Evolutionary conservation across 1,284 basidiomycete genomes (phyloP), one percentile per base, ranked within the genome.

Genomic region (Mycosarcoma maydis): DNA sequence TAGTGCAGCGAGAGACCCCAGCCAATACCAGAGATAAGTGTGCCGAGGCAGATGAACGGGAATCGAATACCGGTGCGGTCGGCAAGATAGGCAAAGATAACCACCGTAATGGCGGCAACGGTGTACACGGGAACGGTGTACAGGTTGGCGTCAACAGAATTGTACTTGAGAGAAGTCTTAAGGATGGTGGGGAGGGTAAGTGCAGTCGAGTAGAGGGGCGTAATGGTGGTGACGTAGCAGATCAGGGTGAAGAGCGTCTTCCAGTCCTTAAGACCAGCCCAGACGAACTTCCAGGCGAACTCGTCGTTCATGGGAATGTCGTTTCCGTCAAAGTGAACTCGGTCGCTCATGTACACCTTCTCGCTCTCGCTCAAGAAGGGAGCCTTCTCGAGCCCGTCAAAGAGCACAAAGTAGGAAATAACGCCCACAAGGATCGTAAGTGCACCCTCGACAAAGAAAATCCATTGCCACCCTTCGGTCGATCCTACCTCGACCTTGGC

Each of bases 361-460:
- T 77, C 75, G 39, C 58, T 47, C 42, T 68, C 52, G 48, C 59
- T 72, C 7, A 77, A 48, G 58, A 72, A 77, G 32, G 58, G 52
- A n/a, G 71, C 70, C 43, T 60, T 56, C 45, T 69, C 58, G 46
- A 75, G 34, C 37, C 59, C 60, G 49, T 68, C 60, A 33, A 68
- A 68, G 41, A 75, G 57, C 2, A 65, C 20, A 33, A 76, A 77
- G 52, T 69, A 82, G 7, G 83, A 77, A 4, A 73, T 57, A 36
- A 83, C 61, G 41, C 85, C 84, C 30, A 82, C 77, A 16, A 83
- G 44, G 51, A 84, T 81, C 1, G 85, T 84, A 0, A 85, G 83
- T 19, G 83, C 80, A 47, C 86, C 86, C 62, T 86, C 86, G 37
- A 86, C 79, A 54, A 86, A 81, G 80, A 86, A 86, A 22, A 73